Evolutionary conservation across 208 protist genomes (phyloP), one percentile per base, ranked within the genome.

Genomic region (Novymonas esmeraldas): DNA sequence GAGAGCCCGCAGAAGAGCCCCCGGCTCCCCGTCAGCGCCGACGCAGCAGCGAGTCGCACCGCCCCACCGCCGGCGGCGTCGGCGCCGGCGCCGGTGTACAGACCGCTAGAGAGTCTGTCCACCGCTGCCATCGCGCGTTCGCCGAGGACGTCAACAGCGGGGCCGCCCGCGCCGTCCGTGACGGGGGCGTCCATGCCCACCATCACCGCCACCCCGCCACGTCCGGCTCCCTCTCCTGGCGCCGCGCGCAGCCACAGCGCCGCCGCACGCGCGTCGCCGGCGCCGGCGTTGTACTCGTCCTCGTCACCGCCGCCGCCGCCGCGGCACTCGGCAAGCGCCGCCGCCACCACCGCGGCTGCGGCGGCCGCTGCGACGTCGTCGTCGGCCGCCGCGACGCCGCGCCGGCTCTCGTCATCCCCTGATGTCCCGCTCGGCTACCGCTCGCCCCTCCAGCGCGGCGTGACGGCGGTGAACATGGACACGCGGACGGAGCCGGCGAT

Each of bases 361-460:
- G n/a, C n/a, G n/a, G n/a, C n/a, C n/a, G n/a, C n/a, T n/a, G n/a
- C n/a, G n/a, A n/a, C 34, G 2, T 16, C 20, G 5, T 16, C 39
- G 13, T 20, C 38, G 44, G 20, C 1, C 22, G 3, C 16, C 22
- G 33, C 16, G 24, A 29, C 28, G 6, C 61, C 49, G 13, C 48
- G 24, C 2, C 20, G n/a, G 50, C 49, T 4, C 4, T 60, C 58
- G 50, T 1, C 16, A 7, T 64, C 56, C n/a, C 28, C 36, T 4
- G 49, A 42, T 1, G 18, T 42, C 6, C 41, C 42, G 28, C 13
- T 55, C 26, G 67, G 57, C n/a, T 33, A 62, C 31, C 31, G 33
- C 33, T 60, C 59, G 7, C 67, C 67, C 38, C 50, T 73, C 6
- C 41, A 73, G 42, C 50, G 67, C n/a, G 57, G 41, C 31, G 38